A percentile compares a stretch with the other conserved stretches of the same genome.
Evolutionary conservation across 345 rosid species (phyloP).

Genomic region (Camelina laxa): DNA sequence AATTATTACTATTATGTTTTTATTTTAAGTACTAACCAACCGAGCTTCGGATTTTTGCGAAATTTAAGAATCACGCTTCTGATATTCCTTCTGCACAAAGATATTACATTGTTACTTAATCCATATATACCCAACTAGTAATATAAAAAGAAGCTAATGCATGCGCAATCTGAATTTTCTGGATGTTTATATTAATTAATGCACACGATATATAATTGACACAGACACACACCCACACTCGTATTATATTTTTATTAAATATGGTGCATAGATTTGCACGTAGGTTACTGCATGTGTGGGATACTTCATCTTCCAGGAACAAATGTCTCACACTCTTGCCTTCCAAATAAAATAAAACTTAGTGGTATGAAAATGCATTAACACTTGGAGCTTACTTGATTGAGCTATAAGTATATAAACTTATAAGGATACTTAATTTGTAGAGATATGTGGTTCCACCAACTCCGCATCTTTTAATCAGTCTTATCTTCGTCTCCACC

Average conservation of each 20-base stretch:
- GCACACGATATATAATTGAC: neutral
- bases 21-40: neutral
- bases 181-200: neutral
- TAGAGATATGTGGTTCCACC: slow-evolving; percentile 41
- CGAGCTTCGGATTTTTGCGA: slow-evolving; percentile 21
- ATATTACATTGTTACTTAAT: slow-evolving; percentile 27
- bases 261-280: slow-evolving; percentile 40
- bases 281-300: slow-evolving; percentile 47
- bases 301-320: slow-evolving; percentile 44
- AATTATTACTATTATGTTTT: too few relatives aligned
- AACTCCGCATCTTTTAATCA: slow-evolving; percentile 37
- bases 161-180: slow-evolving; percentile 33
- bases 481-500: slow-evolving; percentile 38
- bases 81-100: slow-evolving; percentile 47
- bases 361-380: slow-evolving; percentile 21
- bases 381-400: slow-evolving; percentile 34
- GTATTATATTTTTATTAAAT: neutral
- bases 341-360: slow-evolving; percentile 21
- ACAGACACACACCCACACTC: slow-evolving; percentile 17
- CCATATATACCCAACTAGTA: slow-evolving; percentile 9
- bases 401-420: slow-evolving; percentile 18
- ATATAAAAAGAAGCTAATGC: slow-evolving; percentile 35
- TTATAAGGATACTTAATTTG: slow-evolving; percentile 5
- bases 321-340: slow-evolving; percentile 38
- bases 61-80: slow-evolving; percentile 47